Conservation (phyloP, 495 filamentous ascomycete genomes). For the Pseudotulostoma volvatum region DNA sequence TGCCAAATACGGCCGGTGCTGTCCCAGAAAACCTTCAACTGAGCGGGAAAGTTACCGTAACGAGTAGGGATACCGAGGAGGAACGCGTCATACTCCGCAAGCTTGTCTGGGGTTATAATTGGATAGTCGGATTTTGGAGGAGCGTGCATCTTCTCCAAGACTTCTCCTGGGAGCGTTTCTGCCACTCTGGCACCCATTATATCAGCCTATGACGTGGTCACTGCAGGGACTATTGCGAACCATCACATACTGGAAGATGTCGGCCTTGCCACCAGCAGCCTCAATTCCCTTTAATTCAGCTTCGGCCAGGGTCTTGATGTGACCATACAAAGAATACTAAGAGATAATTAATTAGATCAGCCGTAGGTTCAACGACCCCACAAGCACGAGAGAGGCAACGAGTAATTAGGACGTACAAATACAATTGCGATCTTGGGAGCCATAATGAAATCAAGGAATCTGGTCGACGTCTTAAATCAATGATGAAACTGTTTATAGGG, state of each 20-base stretch:
- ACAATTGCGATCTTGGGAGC: conserved; percentile 88
- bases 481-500: too few relatives aligned
- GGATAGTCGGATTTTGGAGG: conserved; percentile 59
- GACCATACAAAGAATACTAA: conserved; percentile 94
- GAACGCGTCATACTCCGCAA: conserved; percentile 77
- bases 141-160: conserved; percentile 79
- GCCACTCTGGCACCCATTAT: conserved; percentile 52
- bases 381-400: neutral
- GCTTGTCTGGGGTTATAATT: conserved; percentile 43
- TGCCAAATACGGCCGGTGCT: conserved; percentile 58
- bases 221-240: neutral
- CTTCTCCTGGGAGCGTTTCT: conserved; percentile 74
- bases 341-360: conserved; percentile 7
- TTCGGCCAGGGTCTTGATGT: conserved; percentile 69
- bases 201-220: too few relatives aligned
- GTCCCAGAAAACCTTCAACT: conserved; percentile 91
- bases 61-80: conserved; percentile 95
- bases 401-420: conserved; percentile 41
- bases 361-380: neutral
- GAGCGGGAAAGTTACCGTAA: conserved; percentile 94
- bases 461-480: too few relatives aligned
- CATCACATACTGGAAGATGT: conserved; percentile 59
- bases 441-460: conserved; percentile 37
- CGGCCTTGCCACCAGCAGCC: conserved; percentile 62
- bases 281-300: conserved; percentile 86